Evolutionary conservation across 352 stramenopile species (phyloP).

Genomic region (Vaucheria bursata): DNA sequence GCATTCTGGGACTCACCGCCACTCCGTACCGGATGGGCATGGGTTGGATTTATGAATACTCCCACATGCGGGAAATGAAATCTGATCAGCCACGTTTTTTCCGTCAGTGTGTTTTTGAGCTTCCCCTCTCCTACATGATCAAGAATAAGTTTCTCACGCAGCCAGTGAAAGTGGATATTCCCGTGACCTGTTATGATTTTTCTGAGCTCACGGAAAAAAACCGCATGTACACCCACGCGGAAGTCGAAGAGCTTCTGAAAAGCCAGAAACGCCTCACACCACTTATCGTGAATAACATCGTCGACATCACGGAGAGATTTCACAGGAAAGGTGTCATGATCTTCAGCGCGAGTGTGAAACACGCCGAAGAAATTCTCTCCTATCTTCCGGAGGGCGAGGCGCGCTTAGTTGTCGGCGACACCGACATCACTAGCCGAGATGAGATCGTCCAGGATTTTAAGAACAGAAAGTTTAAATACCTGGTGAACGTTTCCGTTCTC

Average conservation of each 20-base stretch:
- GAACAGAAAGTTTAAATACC: constrained; percentile 3
- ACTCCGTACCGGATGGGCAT: not conserved
- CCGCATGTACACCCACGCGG: not conserved
- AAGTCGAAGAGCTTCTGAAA: constrained; percentile 1
- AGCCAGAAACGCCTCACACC: not conserved
- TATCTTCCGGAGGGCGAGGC: not conserved
- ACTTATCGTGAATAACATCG: not conserved
- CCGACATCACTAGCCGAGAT: not conserved
- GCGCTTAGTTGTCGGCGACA: not conserved
- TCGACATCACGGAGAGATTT: not conserved
- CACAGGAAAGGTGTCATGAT: not conserved
- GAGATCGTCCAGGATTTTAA: not conserved
- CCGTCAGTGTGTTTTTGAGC: not conserved
- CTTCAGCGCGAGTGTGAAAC: not conserved
- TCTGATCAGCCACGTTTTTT: not conserved
- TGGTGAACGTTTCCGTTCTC: not conserved
- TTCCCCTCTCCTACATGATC: not conserved
- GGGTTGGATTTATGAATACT: not conserved
- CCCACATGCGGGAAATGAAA: not conserved
- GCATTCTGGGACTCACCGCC: not conserved
- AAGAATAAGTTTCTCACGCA: constrained; percentile 1
- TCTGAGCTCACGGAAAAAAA: constrained; percentile 1
- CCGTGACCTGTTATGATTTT: not conserved
- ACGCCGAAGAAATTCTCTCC: not conserved
- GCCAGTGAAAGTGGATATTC: not conserved